Percentiles rank a stretch among this genome's conserved stretches.
Evolutionary conservation across 1,284 basidiomycete genomes (phyloP).

Genomic region (Fistulinella cinereoalba): DNA sequence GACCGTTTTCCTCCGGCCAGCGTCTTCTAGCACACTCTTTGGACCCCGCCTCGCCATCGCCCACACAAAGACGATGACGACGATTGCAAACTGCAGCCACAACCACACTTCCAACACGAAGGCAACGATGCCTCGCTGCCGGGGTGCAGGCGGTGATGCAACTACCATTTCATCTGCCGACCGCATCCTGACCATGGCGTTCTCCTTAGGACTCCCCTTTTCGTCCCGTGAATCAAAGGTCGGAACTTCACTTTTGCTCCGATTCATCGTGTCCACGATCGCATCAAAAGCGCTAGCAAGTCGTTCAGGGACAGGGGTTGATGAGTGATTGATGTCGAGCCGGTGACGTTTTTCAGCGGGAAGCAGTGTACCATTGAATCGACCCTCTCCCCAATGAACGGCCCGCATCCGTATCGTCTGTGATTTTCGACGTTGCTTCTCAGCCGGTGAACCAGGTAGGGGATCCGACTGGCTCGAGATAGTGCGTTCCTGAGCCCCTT

Average conservation of each 20-base stretch:
- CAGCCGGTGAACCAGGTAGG: conserved; percentile 11
- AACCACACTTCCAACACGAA: conserved; percentile 71
- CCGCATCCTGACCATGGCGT: not conserved
- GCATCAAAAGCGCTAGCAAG: conserved; percentile 40
- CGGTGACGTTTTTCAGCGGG: conserved; percentile 12
- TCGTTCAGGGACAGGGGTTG: conserved; percentile 36
- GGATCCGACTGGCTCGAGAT: conserved; percentile 3
- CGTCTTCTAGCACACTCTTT: conserved; percentile 58
- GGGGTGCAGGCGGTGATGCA: conserved; percentile 17
- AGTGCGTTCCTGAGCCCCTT: conserved; percentile 1
- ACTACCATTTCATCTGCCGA: conserved; percentile 4
- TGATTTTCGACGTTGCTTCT: conserved; percentile 39
- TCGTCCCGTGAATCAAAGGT: conserved; percentile 16
- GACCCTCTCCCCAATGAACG: conserved; percentile 43
- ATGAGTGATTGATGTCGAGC: conserved; percentile 19
- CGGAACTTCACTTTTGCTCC: conserved; percentile 14
- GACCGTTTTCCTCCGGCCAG: conserved; percentile 45
- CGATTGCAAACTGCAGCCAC: conserved; percentile 73
- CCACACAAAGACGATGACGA: conserved; percentile 72
- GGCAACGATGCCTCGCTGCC: conserved; percentile 41
- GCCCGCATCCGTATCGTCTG: conserved; percentile 47
- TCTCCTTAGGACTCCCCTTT: conserved; percentile 1
- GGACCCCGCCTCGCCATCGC: conserved; percentile 75
- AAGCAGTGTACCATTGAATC: conserved; percentile 36
- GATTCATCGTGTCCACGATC: conserved; percentile 41